Base-by-base conservation (phyloP, 2,329 filamentous ascomycete genomes). In the Colletotrichum orbiculare region DNA sequence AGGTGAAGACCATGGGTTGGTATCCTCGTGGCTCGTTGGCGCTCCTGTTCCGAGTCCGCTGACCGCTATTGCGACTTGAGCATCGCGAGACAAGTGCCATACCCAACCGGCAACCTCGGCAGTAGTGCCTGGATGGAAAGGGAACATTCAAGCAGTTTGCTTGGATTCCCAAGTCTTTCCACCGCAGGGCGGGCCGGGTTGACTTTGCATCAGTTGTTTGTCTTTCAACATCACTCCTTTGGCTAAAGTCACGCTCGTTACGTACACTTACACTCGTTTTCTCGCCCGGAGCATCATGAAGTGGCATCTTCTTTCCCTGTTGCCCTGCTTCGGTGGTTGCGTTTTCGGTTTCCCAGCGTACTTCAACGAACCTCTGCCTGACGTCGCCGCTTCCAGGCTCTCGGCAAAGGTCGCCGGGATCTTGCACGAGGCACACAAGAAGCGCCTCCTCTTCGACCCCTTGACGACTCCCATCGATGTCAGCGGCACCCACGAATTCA, bases 401-500 rank as follows among this genome's bases (percentile, higher is more conserved):
- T 56, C 67, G 0, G 53, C 17, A 3, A 45, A 64, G 15, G 11
- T 71, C 13, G 47, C 47, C 37, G 37, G 62, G n/a, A 52, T 49
- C 10, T 34, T 70, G 2, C 58, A 55, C 12, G 47, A 70, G 37
- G 17, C 57, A n/a, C 65, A 66, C 15, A 17, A 64, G 43, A 71
- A 70, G 62, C 54, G 69, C 15, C 47, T 67, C 2, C 39, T 70
- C 1, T 68, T 69, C 45, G 67, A 71, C 37, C 66, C 68, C 1
- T 17, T 67, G 54, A 66, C 61, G 5, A 48, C 50, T 1, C 70
- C 71, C 3, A 69, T 72, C 41, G 60, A 72, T 35, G 64, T 66
- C 3, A 38, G 13, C 17, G 65, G 71, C 37, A 39, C 63, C 8
- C 71, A 75, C 54, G 50, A 71, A 45, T 75, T 75, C n/a, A 53